Base-by-base conservation (phyloP, 441 rosid genomes). In the Eutrema salsugineum region DNA sequence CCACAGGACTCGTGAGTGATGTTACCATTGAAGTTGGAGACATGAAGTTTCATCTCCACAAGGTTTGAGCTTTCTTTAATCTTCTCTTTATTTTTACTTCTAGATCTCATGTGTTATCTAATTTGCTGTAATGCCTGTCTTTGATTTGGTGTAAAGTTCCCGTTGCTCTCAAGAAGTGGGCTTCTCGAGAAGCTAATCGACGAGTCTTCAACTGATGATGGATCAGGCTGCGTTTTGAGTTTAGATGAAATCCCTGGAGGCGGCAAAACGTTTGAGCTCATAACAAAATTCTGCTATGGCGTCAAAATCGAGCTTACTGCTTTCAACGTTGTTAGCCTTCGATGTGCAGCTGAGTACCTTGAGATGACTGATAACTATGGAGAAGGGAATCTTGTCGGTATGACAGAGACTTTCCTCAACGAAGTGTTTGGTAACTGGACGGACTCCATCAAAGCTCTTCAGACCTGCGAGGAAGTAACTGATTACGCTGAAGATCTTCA, bases 1-100 rank as follows among this genome's bases (percentile, higher is more conserved):
- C 87, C 16, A 81, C 86, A 3, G 91, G 93, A 74, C 86, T 88
- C 59, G 86, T 83, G 39, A 88, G 93, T 47, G 93, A 88, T 78
- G 85, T 88, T 51, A 78, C 80, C 33, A 65, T 88, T 33, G 86
- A 84, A 59, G 83, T 84, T 40, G 89, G 81, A 62, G 91, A 86
- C 48, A 69, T 81, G 75, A 78, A 81, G 77, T 88, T 84, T 78
- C 84, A 84, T 71, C 87, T 88, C 66, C 93, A 88, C 82, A 88
- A 83, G 93, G 93, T 86, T 43, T 30, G 16, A 50, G 17, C n/a
- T 19, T 40, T 71, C 43, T 27, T 59, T 2, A 8, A 8, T 28
- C 24, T 17, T 20, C 17, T 56, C 3, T 33, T 19, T 40, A 5
- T 46, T 6, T 46, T 6, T 2, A 42, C 1, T 40, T 16, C 5